Percentiles rank a stretch among this genome's conserved stretches.
Conservation (phyloP, 768 basidiomycete genomes). For the Amanita fuliginea region DNA sequence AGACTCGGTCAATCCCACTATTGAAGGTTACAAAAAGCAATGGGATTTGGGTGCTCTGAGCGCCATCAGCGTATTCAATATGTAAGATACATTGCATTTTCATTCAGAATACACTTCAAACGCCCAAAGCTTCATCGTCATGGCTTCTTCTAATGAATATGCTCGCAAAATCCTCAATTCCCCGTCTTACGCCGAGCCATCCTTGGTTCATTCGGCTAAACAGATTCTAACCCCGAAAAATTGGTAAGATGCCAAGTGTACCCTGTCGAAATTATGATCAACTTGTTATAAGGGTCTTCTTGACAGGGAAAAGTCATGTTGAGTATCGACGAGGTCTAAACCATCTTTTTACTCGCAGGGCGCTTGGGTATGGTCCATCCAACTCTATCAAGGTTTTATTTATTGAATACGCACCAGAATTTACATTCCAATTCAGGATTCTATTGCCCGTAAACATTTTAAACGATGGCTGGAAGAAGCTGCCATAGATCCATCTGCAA, state of each 20-base stretch:
- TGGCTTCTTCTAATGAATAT: conserved; percentile 90
- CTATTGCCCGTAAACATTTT: conserved; percentile 69
- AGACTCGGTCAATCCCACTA: conserved; percentile 82
- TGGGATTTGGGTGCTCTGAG: conserved; percentile 88
- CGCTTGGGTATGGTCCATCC: conserved; percentile 57
- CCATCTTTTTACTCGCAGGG: conserved; percentile 86
- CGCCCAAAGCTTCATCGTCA: conserved; percentile 82
- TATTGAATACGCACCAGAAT: conserved; percentile 26
- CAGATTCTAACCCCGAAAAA: conserved; percentile 75
- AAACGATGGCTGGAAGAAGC: conserved; percentile 56
- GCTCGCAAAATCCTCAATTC: conserved; percentile 95
- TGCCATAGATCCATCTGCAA: conserved; percentile 33
- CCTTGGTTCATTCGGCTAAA: conserved; percentile 88
- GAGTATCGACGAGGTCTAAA: conserved; percentile 91
- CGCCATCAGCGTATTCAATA: conserved; percentile 94
- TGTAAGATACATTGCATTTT: conserved; percentile 39
- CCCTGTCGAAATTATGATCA: not conserved
- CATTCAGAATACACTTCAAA: conserved; percentile 2
- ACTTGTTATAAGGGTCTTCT: conserved; percentile 69
- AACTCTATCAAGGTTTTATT: not conserved
- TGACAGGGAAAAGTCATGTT: conserved; percentile 86
- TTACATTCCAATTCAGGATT: conserved; percentile 78
- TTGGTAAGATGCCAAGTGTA: conserved; percentile 41
- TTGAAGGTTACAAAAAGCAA: conserved; percentile 86
- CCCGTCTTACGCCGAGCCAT: conserved; percentile 85